Base-by-base conservation (phyloP, 805 yeast genomes). In the Saccharomyces cerevisiae region DNA sequence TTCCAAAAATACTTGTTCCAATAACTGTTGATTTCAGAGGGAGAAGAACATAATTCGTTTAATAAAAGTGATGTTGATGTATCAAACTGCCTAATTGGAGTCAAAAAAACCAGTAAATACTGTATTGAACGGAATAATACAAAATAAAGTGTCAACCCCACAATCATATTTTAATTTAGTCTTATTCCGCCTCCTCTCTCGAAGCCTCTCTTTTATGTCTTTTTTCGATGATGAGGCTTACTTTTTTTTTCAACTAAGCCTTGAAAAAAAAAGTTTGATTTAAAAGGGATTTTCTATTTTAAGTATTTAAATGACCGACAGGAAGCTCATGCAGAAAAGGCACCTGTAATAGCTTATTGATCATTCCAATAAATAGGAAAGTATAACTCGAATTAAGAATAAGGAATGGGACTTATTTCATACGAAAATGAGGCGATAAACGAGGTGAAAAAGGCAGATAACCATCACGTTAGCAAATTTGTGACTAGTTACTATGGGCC, bases 1-100 rank as follows among this genome's bases (percentile, higher is more conserved):
- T 79, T 74, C 51, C 81, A 63, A 1, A 82, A 49, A n/a, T 61
- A 46, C 1, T n/a, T 47, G 53, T 61, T 63, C 63, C 62, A 62
- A 53, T 52, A 62, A 3, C 28, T 46, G 1, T 53, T 46, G n/a
- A 27, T 46, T 11, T 52, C 49, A 22, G 21, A n/a, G 41, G 46
- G 14, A 30, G 32, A 31, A 31, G 26, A 13, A 53, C 31, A 2
- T 48, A 61, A 55, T 17, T 51, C 51, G 30, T 57, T 53, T 21
- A 67, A 47, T 10, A 65, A 52, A n/a, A 67, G 55, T 43, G 56
- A 55, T 3, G 71, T 66, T 0, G 71, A 68, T 14, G 65, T 68
- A 53, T 69, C 73, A 53, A 69, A 69, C 43, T 57, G 68, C 17
- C 48, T 41, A 4, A 9, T 46, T 9, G 71, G 70, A 10, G 67